These are phyloP conservation scores for Oldenlandia corymbosa DNA, from an alignment of 257 asterid genomes.

Conservation along the genomic window DNA sequence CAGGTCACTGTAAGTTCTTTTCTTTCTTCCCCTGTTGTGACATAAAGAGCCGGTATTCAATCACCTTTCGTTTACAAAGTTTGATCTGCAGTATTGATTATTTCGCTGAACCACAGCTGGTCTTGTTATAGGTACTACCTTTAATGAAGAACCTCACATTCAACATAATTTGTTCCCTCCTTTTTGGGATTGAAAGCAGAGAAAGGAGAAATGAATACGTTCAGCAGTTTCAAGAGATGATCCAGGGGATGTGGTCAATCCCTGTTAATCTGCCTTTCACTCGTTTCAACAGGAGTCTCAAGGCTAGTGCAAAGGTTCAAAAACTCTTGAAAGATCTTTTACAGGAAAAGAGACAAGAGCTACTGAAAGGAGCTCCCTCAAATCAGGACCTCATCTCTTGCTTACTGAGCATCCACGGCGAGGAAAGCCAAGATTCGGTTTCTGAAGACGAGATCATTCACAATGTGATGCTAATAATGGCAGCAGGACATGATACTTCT, in stretches of 20 bases:
- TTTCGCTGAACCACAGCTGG: neutral
- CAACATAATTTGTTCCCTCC: slow-evolving; percentile 67
- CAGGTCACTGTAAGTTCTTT: slow-evolving; percentile 37
- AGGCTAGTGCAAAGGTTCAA: slow-evolving; percentile 45
- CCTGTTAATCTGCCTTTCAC: slow-evolving; percentile 62
- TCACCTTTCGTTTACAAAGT: neutral
- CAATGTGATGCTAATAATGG: slow-evolving; percentile 55
- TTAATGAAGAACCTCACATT: slow-evolving; percentile 65
- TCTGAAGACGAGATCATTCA: slow-evolving; percentile 62
- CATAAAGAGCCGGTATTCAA: too few species aligned
- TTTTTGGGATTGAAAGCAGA: slow-evolving; percentile 53
- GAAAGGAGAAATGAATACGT: slow-evolving; percentile 38
- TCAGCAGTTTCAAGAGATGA: slow-evolving; percentile 37
- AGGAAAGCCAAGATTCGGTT: slow-evolving; percentile 28
- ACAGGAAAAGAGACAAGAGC: slow-evolving; percentile 39
- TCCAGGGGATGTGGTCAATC: slow-evolving; percentile 61
- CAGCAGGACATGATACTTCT: slow-evolving; percentile 66
- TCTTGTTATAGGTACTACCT: slow-evolving; percentile 46
- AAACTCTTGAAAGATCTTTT: slow-evolving; percentile 46
- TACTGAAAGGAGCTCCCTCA: slow-evolving; percentile 38
- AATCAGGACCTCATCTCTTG: slow-evolving; percentile 62
- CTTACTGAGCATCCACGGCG: slow-evolving; percentile 48
- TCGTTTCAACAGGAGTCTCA: slow-evolving; percentile 56
- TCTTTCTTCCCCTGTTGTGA: too few species aligned
- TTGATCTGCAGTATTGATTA: too few species aligned